Base-by-base conservation (phyloP, 2,329 filamentous ascomycete genomes). In the Stromatinia cepivora region DNA sequence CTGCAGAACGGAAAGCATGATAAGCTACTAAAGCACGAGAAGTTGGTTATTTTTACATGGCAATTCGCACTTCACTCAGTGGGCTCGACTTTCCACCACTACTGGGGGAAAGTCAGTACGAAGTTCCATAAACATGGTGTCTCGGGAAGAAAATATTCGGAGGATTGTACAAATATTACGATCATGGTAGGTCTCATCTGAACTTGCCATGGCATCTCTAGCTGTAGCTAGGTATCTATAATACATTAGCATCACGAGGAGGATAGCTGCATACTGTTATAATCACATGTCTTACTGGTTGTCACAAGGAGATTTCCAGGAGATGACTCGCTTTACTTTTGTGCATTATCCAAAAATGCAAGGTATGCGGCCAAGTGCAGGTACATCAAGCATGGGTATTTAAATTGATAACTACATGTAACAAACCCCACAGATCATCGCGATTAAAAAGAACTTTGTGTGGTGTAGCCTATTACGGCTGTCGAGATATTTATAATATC, bases 271-370 rank as follows among this genome's bases (percentile, higher is more conserved):
- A 64, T 63, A 17, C 46, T 54, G 17, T 69, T 64, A 64, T 64
- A 28, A 64, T 69, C 66, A 69, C 66, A 69, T 69, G 66, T 69
- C 66, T 69, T 64, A 68, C 58, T 64, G 48, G 31, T 50, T 52
- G 42, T 67, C n/a, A 56, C 31, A 17, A 65, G 59, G 45, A 25
- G 31, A 36, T 36, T 52, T 42, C 61, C 46, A 64, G 34, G 34
- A 39, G 39, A 22, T 34, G 45, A 52, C 22, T 64, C 46, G 34
- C 61, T 39, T 52, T 57, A n/a, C 20, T 39, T 39, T 39, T 22
- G 20, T 52, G 28, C n/a, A 64, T 52, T 57, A 39, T 56, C 50
- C 46, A 62, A 61, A 67, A 17, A 53, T 64, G 42, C 66, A 54
- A 50, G n/a, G 34, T 53, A 42, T 45, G 45, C 63, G 48, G 52